Evolutionary conservation across 1,284 basidiomycete species (phyloP).

Genomic region (Heimioporus retisporus): DNA sequence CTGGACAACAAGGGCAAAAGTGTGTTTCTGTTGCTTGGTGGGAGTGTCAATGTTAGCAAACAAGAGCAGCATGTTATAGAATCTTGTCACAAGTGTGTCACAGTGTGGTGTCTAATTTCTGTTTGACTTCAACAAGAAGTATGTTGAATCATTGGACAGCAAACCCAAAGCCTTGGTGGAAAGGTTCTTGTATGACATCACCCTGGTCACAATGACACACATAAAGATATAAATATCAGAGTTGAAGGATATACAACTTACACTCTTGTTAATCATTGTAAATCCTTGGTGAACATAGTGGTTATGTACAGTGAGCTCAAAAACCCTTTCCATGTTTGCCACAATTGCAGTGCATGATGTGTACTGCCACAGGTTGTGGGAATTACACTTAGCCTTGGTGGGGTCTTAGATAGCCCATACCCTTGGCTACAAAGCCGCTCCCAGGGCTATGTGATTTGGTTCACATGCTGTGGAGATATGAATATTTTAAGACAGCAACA

Average conservation of each 20-base stretch:
- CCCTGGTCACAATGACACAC: neutral
- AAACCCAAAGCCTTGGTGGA: neutral
- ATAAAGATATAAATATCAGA: neutral
- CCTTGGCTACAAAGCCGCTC: too few relatives aligned
- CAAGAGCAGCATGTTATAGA: constrained; percentile 43
- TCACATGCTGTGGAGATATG: too few relatives aligned
- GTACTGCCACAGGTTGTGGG: too few relatives aligned
- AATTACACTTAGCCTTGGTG: too few relatives aligned
- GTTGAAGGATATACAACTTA: neutral
- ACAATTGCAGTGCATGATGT: too few relatives aligned
- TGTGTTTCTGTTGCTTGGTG: constrained; percentile 44
- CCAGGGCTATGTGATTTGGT: too few relatives aligned
- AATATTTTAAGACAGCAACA: too few relatives aligned
- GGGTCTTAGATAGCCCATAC: too few relatives aligned
- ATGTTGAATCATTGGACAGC: constrained; percentile 7
- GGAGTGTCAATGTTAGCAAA: constrained; percentile 45
- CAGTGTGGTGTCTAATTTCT: neutral
- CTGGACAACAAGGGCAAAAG: constrained; percentile 42
- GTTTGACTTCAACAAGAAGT: constrained; percentile 8
- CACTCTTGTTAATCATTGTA: neutral
- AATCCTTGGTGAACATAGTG: constrained; percentile 16
- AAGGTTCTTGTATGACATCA: neutral
- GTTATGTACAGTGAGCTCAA: too few relatives aligned
- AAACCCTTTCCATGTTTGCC: too few relatives aligned
- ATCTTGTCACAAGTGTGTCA: neutral